Evolutionary conservation across 805 yeast genomes (phyloP).

Genomic region (Saturnispora serradocipensis): DNA sequence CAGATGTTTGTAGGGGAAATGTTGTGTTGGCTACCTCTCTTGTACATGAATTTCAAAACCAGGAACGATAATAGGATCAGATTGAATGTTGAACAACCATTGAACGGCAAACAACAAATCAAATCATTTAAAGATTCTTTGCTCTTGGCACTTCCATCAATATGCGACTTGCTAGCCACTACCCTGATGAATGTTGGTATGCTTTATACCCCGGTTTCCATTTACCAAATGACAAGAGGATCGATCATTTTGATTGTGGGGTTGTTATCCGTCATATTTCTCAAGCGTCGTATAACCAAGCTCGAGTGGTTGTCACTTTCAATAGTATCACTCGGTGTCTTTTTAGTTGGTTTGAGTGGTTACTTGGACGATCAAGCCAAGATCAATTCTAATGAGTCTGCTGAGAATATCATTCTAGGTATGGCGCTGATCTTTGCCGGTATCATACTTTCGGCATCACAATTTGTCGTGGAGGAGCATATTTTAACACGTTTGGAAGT

Average conservation of each 20-base stretch:
- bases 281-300: constrained; percentile 44
- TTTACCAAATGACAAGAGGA: constrained; percentile 83
- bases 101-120: constrained; percentile 10
- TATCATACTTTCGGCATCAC: constrained; percentile 62
- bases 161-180: constrained; percentile 65
- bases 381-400: background rate
- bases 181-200: constrained; percentile 72
- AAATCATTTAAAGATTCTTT: constrained; percentile 22
- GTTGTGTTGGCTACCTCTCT: constrained; percentile 29
- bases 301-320: constrained; percentile 60
- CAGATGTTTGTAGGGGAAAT: constrained; percentile 78
- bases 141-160: constrained; percentile 50
- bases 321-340: constrained; percentile 61
- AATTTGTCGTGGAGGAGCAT: constrained; percentile 72
- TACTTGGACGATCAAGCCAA: constrained; percentile 22
- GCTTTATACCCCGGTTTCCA: constrained; percentile 64
- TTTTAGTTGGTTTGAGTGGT: constrained; percentile 67
- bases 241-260: constrained; percentile 71
- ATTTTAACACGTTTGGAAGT: constrained; percentile 44
- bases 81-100: constrained; percentile 3
- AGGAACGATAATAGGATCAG: background rate
- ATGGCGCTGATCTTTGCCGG: constrained; percentile 50
- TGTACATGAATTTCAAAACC: constrained; percentile 1
- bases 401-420: constrained; percentile 39
- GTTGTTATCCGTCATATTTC: constrained; percentile 52